A percentile compares a stretch with the other conserved stretches of the same genome.
These are phyloP conservation scores for Torrubiella hemipterigena DNA, from an alignment of 2,329 filamentous ascomycete species.

Conservation along the genomic window DNA sequence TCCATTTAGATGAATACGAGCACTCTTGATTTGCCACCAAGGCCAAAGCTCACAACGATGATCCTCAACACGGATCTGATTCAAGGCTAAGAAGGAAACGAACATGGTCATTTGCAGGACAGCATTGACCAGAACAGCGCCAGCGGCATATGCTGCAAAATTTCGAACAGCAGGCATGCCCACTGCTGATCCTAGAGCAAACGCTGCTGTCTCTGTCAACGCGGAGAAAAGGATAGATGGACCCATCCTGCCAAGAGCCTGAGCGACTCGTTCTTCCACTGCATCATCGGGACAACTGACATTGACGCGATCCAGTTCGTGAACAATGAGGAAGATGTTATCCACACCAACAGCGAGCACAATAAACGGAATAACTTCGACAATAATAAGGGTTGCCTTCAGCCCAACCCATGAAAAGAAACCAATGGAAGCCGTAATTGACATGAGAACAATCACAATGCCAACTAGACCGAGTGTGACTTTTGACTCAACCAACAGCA, in stretches of 20 bases:
- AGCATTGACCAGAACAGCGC: slow-evolving; percentile 93
- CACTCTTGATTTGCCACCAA: slow-evolving; percentile 69
- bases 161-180: slow-evolving; percentile 97
- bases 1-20: slow-evolving; percentile 51
- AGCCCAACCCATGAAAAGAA: slow-evolving; percentile 85
- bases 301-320: slow-evolving; percentile 95
- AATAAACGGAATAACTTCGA: slow-evolving; percentile 95
- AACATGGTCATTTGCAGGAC: slow-evolving; percentile 97
- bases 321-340: slow-evolving; percentile 97
- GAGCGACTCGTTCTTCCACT: slow-evolving; percentile 75
- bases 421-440: slow-evolving; percentile 87
- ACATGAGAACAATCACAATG: slow-evolving; percentile 94
- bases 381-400: slow-evolving; percentile 94
- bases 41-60: slow-evolving; percentile 86
- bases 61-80: slow-evolving; percentile 82
- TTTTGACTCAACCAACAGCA: slow-evolving; percentile 87
- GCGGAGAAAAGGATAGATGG: slow-evolving; percentile 93
- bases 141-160: slow-evolving; percentile 92
- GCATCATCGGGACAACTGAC: slow-evolving; percentile 79
- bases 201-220: slow-evolving; percentile 87
- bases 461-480: slow-evolving; percentile 91
- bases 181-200: slow-evolving; percentile 83
- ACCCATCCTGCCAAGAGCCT: slow-evolving; percentile 88
- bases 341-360: slow-evolving; percentile 94
- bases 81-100: slow-evolving; percentile 78